These are phyloP conservation scores for Xerocomellus dryophilus DNA, from an alignment of 768 basidiomycete genomes.

Conservation along the genomic window DNA sequence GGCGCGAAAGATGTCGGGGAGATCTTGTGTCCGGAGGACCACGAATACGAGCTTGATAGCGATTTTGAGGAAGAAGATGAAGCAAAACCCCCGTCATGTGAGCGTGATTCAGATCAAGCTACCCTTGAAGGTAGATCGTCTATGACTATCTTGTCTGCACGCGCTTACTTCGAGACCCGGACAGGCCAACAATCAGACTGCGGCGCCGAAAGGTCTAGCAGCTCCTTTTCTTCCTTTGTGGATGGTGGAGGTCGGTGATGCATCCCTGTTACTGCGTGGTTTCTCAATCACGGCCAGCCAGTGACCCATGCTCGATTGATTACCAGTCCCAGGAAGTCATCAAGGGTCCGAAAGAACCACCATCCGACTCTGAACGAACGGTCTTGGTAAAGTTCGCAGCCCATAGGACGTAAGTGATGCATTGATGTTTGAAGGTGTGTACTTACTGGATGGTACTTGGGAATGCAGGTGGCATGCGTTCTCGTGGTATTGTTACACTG, in stretches of 20 bases:
- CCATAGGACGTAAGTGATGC: slow-evolving; percentile 16
- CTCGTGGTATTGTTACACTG: slow-evolving; percentile 28
- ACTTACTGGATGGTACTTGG: neutral
- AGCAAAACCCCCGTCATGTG: neutral
- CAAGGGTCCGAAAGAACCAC: neutral
- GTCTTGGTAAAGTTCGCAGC: slow-evolving; percentile 14
- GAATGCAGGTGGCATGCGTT: slow-evolving; percentile 22
- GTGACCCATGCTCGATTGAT: neutral
- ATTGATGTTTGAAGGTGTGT: neutral
- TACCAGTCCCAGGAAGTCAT: slow-evolving; percentile 4
- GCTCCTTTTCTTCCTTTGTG: slow-evolving; percentile 13
- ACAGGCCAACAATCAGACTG: slow-evolving; percentile 9
- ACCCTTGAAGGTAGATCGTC: neutral
- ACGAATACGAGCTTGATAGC: slow-evolving; percentile 26
- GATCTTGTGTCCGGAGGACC: slow-evolving; percentile 5
- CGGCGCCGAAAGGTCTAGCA: neutral
- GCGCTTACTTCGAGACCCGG: neutral
- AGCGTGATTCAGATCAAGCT: neutral
- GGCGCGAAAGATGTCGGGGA: neutral
- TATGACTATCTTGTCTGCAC: neutral
- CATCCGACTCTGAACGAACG: neutral
- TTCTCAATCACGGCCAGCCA: slow-evolving; percentile 11
- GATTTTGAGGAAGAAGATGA: slow-evolving; percentile 26
- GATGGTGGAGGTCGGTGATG: slow-evolving; percentile 3
- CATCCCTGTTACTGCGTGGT: neutral